Conservation (phyloP, 805 yeast species). For the Candida qinlingensis region DNA sequence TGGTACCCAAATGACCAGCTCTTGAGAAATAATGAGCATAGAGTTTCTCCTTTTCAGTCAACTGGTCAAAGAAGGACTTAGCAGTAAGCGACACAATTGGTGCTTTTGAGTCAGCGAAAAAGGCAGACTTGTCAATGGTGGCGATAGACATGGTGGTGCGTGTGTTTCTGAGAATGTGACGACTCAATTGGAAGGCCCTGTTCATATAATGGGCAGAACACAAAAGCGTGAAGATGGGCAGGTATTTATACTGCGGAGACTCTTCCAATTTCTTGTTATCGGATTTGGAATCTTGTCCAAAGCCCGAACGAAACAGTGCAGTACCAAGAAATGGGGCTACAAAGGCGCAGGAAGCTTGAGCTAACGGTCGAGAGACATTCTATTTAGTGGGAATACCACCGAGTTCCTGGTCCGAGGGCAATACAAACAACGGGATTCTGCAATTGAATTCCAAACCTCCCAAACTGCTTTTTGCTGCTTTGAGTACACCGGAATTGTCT, state of each 20-base stretch:
- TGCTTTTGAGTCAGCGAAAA: slow-evolving; percentile 54
- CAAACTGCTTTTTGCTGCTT: slow-evolving; percentile 28
- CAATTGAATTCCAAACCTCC: slow-evolving; percentile 38
- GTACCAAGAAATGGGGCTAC: neutral
- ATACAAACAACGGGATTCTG: slow-evolving; percentile 38
- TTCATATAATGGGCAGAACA: neutral
- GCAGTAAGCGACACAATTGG: slow-evolving; percentile 72
- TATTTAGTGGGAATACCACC: slow-evolving; percentile 37
- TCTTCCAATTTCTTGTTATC: no score
- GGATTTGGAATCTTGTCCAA: neutral
- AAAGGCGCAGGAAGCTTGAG: no score
- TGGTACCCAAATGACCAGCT: slow-evolving; percentile 80
- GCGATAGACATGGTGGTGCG: slow-evolving; percentile 3
- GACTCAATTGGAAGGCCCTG: slow-evolving; percentile 7
- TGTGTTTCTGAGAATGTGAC: slow-evolving; percentile 1
- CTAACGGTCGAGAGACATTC: no score
- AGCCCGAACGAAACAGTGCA: neutral
- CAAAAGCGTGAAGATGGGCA: neutral
- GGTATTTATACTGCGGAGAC: no score
- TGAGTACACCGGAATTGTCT: slow-evolving; percentile 32
- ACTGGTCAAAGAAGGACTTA: slow-evolving; percentile 58
- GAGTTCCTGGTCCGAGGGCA: slow-evolving; percentile 41
- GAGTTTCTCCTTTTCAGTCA: slow-evolving; percentile 52
- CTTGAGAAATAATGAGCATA: slow-evolving; percentile 82
- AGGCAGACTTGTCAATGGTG: slow-evolving; percentile 10